Base-by-base conservation (phyloP, 2,329 filamentous ascomycete species). In the Paecilomyces niveus region DNA sequence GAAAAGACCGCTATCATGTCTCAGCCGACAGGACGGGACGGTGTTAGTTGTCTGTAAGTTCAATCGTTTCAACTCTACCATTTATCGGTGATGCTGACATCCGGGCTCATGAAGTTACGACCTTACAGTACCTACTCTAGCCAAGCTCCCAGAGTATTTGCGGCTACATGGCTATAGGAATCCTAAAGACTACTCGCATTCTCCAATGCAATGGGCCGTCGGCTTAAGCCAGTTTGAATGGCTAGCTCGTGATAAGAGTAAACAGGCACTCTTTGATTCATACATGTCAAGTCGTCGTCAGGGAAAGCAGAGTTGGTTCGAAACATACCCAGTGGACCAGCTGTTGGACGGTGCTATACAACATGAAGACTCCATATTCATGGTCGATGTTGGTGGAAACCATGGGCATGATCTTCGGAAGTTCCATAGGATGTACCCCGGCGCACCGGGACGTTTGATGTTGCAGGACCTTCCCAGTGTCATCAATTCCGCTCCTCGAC, bases 321-420 rank as follows among this genome's bases (percentile, higher is more conserved):
- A 73, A 52, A 56, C 68, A 9, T 72, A 71, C 56, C 70, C 70
- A 0, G 62, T 70, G 3, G 60, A 66, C n/a, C 61, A 64, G 21
- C 6, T 52, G 50, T 9, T 52, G 10, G 50, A 52, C 10, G 50
- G 22, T 13, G 50, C 50, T 21, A 52, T 26, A 24, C 54, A 69
- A 9, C 57, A 67, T 0, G 66, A 67, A 0, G 65, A 66, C 1
- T 65, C 65, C 1, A 50, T 67, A 29, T 18, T 33, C 22, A 21
- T 54, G 24, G 74, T 79, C 11, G 76, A 79, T 33, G 64, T 79
- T 2, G 77, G 76, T 6, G 77, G 76, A 0, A 73, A 72, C 53
- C 68, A 74, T 31, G 77, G 77, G 0, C 69, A 76, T 51, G 75
- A 78, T 45, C 60, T 74, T 5, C 57, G 63, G 4, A 64, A 61